Evolutionary conservation across 768 basidiomycete species (phyloP), one percentile per base, ranked within the genome.

Genomic region (Boletus subcaerulescens): DNA sequence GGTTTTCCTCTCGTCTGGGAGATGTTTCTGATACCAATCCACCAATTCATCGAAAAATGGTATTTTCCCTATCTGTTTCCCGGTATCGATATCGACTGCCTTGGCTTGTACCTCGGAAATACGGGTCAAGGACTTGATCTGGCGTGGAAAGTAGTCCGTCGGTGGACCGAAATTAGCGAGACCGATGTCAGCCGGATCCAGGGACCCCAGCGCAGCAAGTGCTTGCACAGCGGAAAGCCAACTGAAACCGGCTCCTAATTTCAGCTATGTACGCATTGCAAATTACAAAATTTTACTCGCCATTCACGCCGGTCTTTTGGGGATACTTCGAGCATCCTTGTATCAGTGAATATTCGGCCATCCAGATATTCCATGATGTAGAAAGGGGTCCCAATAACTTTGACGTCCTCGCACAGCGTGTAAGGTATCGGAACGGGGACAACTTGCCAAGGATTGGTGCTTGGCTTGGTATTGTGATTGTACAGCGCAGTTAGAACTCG

Each of bases 331-430:
- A 82, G 81, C 85, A 97, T 86, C 57, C 83, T 72, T 9, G 81
- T 75, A 70, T 98, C 89, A 13, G 91, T 90, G 73, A 97, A 99
- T 61, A 98, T 95, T 45, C 97, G 81, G 1, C 96, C 96, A 20
- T 96, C 86, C 43, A 98, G 66, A 68, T 91, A 98, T 67, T 98
- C 89, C 96, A 99, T 98, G 43, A 98, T 80, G 68, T 97, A 98
- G 73, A 98, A 98, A 3, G 88, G 83, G 22, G 93, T 93, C 4
- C 95, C 96, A 18, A 96, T 77, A 39, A 98, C 80, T 4, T 73
- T 64, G 35, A 63, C 74, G 65, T 98, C 91, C 62, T 89, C 84
- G 67, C 96, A 98, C 2, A 98, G 75, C 24, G 85, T 77, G 56
- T 89, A 87, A 0, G 93, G 91, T 61, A 85, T 81, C 1, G 96